Evolutionary conservation across 2,329 filamentous ascomycete species (phyloP), one percentile per base, ranked within the genome.

Genomic region (Phoma sp.): DNA sequence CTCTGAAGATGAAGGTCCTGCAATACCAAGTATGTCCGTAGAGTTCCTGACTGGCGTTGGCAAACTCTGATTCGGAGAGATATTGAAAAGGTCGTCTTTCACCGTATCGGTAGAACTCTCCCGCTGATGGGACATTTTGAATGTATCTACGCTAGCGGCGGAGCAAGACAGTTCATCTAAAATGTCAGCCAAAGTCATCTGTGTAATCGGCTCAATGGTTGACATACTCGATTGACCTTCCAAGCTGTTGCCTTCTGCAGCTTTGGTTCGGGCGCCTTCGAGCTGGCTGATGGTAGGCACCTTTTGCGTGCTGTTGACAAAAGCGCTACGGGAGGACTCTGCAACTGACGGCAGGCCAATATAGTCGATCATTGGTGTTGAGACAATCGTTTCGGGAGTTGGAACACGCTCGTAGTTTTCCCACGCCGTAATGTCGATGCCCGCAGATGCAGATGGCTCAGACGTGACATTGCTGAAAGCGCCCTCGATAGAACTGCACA

Each of bases 251-350:
- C 70, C 67, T 39, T 69, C 62, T 32, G 39, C 25, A 4, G 62
- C 57, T 3, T 39, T 47, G 9, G 60, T 56, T 18, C 43, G 1
- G 50, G 36, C 13, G 48, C n/a, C 47, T 13, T 36, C 43, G 33
- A 59, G 60, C 8, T 68, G 67, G 33, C 59, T 55, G 10, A 75
- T 45, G 4, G 71, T 76, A 5, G 74, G 73, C 8, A 75, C 61
- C 22, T 72, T 72, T 46, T 79, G 74, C 3, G 75, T 75, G 54
- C 76, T 78, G 61, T 79, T 79, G 55, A 76, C 71, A 39, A 78
- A 75, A 14, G 75, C 71, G 60, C 67, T 77, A 11, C 66, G 67
- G 14, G 72, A 75, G 25, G 74, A 68, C 29, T 77, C 71, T 9
- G 60, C 47, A 7, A 70, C 59, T 4, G 66, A 64, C 11, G 51